These are phyloP conservation scores for Penstemon barbatus DNA, from an alignment of 257 asterid species.

Conservation along the genomic window DNA sequence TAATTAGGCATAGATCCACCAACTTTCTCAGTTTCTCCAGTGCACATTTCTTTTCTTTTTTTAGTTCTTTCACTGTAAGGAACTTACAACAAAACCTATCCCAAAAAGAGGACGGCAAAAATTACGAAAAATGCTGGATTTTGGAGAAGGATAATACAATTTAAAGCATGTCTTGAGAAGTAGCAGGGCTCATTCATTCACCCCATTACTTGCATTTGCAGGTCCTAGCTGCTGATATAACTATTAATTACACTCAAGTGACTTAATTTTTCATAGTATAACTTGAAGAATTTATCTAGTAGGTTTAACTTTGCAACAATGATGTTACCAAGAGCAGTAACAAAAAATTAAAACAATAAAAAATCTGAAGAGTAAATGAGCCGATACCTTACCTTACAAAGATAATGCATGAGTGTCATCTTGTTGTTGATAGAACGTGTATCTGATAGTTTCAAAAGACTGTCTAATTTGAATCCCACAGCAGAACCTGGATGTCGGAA, in stretches of 20 bases:
- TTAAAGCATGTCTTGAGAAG: no score
- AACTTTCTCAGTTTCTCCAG: no score
- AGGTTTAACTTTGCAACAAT: conserved; percentile 7
- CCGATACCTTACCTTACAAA: conserved; percentile 82
- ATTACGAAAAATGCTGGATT: no score
- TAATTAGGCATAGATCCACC: no score
- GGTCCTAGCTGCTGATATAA: no score
- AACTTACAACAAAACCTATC: no score
- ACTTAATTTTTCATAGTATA: background rate
- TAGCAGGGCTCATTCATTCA: no score
- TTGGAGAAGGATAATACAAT: no score
- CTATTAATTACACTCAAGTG: background rate
- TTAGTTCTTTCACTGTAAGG: no score
- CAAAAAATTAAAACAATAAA: background rate
- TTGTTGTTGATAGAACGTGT: conserved; percentile 91
- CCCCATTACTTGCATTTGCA: no score
- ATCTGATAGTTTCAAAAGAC: conserved; percentile 93
- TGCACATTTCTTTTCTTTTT: no score
- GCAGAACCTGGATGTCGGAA: conserved; percentile 70
- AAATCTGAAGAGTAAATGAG: conserved; percentile 25
- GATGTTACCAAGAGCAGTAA: conserved; percentile 11
- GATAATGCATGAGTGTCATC: conserved; percentile 99
- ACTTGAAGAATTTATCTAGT: background rate
- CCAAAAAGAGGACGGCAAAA: no score
- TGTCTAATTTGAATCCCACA: conserved; percentile 95